phyloP scores from a whole-genome alignment of 805 yeast species.

The Peterozyma xylosa region DNA sequence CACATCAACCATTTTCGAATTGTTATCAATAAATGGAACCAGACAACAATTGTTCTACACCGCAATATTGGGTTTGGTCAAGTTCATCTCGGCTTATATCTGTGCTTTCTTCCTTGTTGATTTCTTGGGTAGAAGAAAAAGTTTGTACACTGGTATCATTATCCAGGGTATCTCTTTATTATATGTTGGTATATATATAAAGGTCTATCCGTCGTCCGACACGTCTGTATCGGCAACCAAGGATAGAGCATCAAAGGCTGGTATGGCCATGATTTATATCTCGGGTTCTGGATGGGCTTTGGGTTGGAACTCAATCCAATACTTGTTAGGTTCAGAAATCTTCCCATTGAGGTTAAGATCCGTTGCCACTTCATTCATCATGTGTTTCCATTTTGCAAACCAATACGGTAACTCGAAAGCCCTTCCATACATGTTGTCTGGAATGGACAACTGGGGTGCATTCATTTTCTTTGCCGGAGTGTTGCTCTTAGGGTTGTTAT shows the following conservation, averaged over 20 bases:
- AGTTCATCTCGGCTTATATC: conserved; percentile 38
- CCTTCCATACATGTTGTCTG: conserved; percentile 40
- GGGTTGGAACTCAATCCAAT: conserved; percentile 45
- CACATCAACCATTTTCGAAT: conserved; percentile 42
- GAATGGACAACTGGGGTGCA: conserved; percentile 39
- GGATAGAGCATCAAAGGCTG: conserved; percentile 43
- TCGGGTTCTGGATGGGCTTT: conserved; percentile 52
- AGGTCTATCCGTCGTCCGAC: conserved; percentile 29
- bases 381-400: conserved; percentile 50
- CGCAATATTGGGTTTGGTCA: conserved; percentile 46
- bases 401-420: conserved; percentile 40
- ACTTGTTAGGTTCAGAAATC: conserved; percentile 43
- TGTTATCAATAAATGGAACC: conserved; percentile 35
- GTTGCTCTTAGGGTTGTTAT: conserved; percentile 30
- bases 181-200: conserved; percentile 39
- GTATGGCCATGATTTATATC: conserved; percentile 41
- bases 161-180: conserved; percentile 35
- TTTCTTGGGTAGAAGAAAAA: conserved; percentile 41
- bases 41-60: conserved; percentile 36
- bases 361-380: conserved; percentile 27
- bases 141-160: conserved; percentile 40
- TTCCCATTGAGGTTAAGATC: conserved; percentile 33
- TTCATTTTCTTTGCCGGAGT: conserved; percentile 44
- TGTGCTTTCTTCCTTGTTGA: conserved; percentile 49
- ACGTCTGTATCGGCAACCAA: conserved; percentile 26